Base-by-base conservation (phyloP, 202 grass and related monocot species). In the Schoenoplectus tabernaemontani region DNA sequence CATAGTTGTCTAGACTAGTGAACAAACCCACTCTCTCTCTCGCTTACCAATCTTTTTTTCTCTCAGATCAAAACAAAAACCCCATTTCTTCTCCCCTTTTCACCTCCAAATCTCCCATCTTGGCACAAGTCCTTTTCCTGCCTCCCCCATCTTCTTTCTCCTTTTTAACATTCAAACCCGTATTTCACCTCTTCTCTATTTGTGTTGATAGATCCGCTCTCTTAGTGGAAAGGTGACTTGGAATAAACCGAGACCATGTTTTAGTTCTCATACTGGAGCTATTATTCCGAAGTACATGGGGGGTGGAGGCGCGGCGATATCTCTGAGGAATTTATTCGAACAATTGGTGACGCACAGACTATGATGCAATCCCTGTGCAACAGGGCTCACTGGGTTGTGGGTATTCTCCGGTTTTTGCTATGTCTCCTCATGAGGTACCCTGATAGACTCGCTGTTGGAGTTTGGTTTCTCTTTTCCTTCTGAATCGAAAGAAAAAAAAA, bases 331-430 rank as follows among this genome's bases (percentile, higher is more conserved):
- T 91, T 88, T 81, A 69, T 4, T 91, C 83, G 77, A 84, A 22
- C 86, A 74, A 60, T 37, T 77, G 85, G 50, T 56, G 78, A 82
- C 78, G 65, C 62, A 76, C 63, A 66, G 71, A 87, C 30, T 89
- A 91, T 86, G 81, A 96, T 91, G 92, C 92, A 62, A 83, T 82
- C 23, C 36, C 38, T 48, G 78, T 57, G 80, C 68, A 83, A 54
- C 67, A 82, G 69, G 84, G 77, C 74, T 84, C 64, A 77, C 50
- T 83, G 82, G 86, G 76, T 84, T 77, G 87, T 74, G 84, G 77
- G 78, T 78, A 80, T 86, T 64, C 83, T 86, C 79, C 82, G 83
- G 77, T 66, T 84, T 62, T 83, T 83, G 81, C 61, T 90, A 23
- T 71, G 79, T 62, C 88, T 76, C 64, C 86, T 87, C 59, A 82